These are phyloP conservation scores for Caryocar brasiliense DNA, from an alignment of 441 rosid species.

Conservation along the genomic window DNA sequence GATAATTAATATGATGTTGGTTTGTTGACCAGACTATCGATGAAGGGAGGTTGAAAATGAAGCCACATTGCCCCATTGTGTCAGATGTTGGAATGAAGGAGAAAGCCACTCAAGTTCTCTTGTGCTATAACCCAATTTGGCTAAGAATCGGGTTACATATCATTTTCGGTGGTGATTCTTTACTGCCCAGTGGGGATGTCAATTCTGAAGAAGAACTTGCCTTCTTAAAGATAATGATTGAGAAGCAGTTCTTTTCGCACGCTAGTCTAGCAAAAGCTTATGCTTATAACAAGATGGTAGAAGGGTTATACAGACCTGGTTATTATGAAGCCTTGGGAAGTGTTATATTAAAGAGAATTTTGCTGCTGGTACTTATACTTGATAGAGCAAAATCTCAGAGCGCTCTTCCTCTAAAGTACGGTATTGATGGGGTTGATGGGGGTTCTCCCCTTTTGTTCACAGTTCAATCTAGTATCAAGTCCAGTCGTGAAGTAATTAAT, in stretches of 20 bases:
- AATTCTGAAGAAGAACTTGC: conserved; percentile 45
- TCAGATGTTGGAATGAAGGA: conserved; percentile 85
- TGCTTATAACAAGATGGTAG: conserved; percentile 90
- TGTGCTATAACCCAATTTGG: conserved; percentile 78
- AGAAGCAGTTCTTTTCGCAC: conserved; percentile 69
- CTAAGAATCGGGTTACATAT: conserved; percentile 69
- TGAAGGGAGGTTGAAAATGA: conserved; percentile 85
- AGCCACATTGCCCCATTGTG: conserved; percentile 72
- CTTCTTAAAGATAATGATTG: conserved; percentile 68
- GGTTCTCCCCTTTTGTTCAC: conserved; percentile 77
- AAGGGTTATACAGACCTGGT: conserved; percentile 85
- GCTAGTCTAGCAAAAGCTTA: conserved; percentile 60
- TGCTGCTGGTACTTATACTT: conserved; percentile 66
- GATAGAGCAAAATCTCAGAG: conserved; percentile 76
- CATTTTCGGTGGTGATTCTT: conserved; percentile 75
- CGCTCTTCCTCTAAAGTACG: conserved; percentile 66
- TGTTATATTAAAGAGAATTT: conserved; percentile 71
- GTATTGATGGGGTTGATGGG: conserved; percentile 89
- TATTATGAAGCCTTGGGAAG: conserved; percentile 79
- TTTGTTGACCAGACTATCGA: conserved; percentile 58
- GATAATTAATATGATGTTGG: too few species aligned
- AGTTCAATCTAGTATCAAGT: conserved; percentile 49
- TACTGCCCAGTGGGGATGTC: conserved; percentile 41
- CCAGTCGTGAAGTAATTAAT: conserved; percentile 63
- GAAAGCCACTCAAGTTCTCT: conserved; percentile 45